Percentiles rank a stretch among this genome's conserved stretches.
phyloP scores from a whole-genome alignment of 352 stramenopile species.

The Phytophthora citrophthora region DNA sequence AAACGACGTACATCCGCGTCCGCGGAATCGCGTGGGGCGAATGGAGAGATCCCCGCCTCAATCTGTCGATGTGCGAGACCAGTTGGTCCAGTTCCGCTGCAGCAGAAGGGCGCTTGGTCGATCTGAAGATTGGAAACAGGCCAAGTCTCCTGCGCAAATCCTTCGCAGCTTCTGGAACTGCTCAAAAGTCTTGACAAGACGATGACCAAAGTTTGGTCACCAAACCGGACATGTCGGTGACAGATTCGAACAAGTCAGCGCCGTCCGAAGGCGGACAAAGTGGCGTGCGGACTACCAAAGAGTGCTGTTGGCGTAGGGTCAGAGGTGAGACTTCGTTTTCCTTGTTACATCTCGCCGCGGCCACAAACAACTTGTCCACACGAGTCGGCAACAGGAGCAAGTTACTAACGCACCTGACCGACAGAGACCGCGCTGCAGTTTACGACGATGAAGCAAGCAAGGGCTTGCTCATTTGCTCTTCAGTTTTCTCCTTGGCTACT shows the following conservation, averaged over 20 bases:
- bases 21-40: constrained; percentile 19
- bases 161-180: constrained; percentile 6
- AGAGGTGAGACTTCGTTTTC: constrained; percentile 5
- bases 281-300: too few species aligned
- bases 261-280: background rate
- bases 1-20: constrained; percentile 22
- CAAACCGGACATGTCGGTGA: too few species aligned
- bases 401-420: constrained; percentile 24
- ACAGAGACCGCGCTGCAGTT: constrained; percentile 18
- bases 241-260: background rate
- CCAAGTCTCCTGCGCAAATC: constrained; percentile 25
- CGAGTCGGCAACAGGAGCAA: constrained; percentile 13
- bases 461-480: constrained; percentile 12
- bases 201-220: background rate
- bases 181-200: background rate
- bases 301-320: background rate
- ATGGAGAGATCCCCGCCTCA: constrained; percentile 29
- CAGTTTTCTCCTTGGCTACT: constrained; percentile 12
- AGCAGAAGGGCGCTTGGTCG: constrained; percentile 24
- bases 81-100: constrained; percentile 13
- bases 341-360: background rate
- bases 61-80: constrained; percentile 16
- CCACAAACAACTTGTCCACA: constrained; percentile 11
- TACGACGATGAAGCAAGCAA: constrained; percentile 23
- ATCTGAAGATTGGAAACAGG: constrained; percentile 28